These are phyloP conservation scores for Acorus calamus DNA, from an alignment of 106 monocot genomes.

Conservation along the genomic window DNA sequence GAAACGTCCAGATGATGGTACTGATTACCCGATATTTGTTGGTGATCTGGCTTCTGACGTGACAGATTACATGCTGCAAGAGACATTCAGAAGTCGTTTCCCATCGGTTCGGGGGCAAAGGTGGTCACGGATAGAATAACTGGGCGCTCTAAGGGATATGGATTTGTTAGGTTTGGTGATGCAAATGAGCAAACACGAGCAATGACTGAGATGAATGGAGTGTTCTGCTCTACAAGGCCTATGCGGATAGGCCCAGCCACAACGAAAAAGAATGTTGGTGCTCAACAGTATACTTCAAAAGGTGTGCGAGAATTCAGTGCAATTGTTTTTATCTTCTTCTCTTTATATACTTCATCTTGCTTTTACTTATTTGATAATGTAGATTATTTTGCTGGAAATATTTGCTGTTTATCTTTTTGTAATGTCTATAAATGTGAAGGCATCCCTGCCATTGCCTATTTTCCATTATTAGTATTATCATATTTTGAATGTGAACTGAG, in stretches of 20 bases:
- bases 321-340: neutral
- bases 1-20: neutral
- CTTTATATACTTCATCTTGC: neutral
- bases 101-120: slow-evolving; percentile 78
- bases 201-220: slow-evolving; percentile 90
- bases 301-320: slow-evolving; percentile 21
- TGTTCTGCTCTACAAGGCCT: slow-evolving; percentile 58
- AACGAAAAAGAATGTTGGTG: slow-evolving; percentile 38
- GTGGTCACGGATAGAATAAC: slow-evolving; percentile 62
- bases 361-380: neutral
- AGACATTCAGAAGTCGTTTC: slow-evolving; percentile 50
- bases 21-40: slow-evolving; percentile 62
- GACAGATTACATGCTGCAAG: slow-evolving; percentile 64
- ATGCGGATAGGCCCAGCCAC: slow-evolving; percentile 76
- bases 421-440: too few species aligned
- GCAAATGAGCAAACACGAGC: slow-evolving; percentile 61
- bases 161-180: slow-evolving; percentile 80
- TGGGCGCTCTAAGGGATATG: slow-evolving; percentile 90
- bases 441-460: neutral
- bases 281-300: slow-evolving; percentile 28
- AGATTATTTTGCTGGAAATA: slow-evolving; percentile 1
- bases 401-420: neutral
- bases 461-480: too few species aligned
- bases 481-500: neutral
- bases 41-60: slow-evolving; percentile 81